Conservation (phyloP, 2,329 filamentous ascomycete species). For the Colletotrichum sp. region DNA sequence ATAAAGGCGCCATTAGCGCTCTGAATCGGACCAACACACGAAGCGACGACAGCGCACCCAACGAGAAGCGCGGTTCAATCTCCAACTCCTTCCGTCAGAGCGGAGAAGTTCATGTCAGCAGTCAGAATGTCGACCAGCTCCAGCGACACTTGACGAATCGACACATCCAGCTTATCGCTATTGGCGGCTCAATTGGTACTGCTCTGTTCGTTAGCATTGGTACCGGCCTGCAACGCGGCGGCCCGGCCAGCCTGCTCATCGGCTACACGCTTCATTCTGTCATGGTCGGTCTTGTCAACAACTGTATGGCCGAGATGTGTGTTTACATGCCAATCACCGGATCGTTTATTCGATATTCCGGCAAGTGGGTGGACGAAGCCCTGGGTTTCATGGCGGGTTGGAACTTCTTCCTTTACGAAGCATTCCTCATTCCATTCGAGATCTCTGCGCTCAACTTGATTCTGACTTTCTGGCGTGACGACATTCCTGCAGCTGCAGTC, state of each 20-base stretch:
- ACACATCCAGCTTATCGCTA: slow-evolving; percentile 63
- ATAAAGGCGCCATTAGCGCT: not conserved
- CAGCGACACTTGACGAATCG: slow-evolving; percentile 53
- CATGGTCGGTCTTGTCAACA: slow-evolving; percentile 66
- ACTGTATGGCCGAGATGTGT: slow-evolving; percentile 69
- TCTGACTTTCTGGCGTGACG: slow-evolving; percentile 15
- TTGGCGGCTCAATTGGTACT: slow-evolving; percentile 62
- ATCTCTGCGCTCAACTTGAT: slow-evolving; percentile 43
- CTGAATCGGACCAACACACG: not conserved
- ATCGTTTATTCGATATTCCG: slow-evolving; percentile 67
- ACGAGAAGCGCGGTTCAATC: slow-evolving; percentile 2
- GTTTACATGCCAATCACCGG: slow-evolving; percentile 66
- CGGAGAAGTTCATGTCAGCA: not conserved
- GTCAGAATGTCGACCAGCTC: slow-evolving; percentile 17
- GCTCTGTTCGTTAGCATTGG: slow-evolving; percentile 68
- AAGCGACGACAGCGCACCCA: not conserved
- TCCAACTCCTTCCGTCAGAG: not conserved
- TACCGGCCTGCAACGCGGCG: slow-evolving; percentile 50
- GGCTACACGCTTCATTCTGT: slow-evolving; percentile 61
- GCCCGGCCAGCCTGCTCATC: slow-evolving; percentile 57
- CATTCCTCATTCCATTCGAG: slow-evolving; percentile 47
- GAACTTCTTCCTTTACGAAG: slow-evolving; percentile 51
- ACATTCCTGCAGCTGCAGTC: slow-evolving; percentile 15
- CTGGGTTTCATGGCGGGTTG: slow-evolving; percentile 58
- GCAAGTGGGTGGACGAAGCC: slow-evolving; percentile 69